Evolutionary conservation across 495 filamentous ascomycete species (phyloP), one percentile per base, ranked within the genome.

Genomic region (Pyrenopolyporus hunteri): DNA sequence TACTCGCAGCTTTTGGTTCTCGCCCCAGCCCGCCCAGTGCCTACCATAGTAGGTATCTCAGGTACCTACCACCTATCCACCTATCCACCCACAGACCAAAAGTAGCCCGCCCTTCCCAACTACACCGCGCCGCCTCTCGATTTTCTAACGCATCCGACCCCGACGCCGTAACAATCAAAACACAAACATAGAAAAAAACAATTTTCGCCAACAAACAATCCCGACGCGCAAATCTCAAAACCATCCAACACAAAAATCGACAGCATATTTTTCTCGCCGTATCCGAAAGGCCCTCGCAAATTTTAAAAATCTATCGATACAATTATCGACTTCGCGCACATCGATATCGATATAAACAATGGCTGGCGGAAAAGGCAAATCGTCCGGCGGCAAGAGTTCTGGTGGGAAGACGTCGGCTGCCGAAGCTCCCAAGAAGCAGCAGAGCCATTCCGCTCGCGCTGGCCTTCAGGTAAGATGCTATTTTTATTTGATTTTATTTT

Each of bases 381-480:
- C 89, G 57, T 88, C 92, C 60, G 91, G 91, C 67, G 94, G 95
- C 70, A 98, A 90, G 80, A 83, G 80, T 61, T 89, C 88, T 31
- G 87, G 88, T 62, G 88, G 88, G 54, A 90, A 98, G 87, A 94
- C 89, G 7, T 66, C 63, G 53, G 90, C 90, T 70, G 89, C 86
- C 45, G 85, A 86, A 45, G 78, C 82, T 74, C 74, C 84, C 74
- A 97, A 97, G 82, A 89, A 90, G 69, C 93, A 98, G 77, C 93
- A 97, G 80, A 97, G 92, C 70, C 94, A 98, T 82, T 97, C 93
- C 67, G 91, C 91, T 69, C 96, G 97, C 78, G 94, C 94, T 76
- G 94, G 94, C 76, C 84, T 98, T 70, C 94, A 98, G 89, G 94
- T 98, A 81, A 84, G 94, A 85, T 70, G 20, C 10, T 44, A 37